These are phyloP conservation scores for Dianthus caryophyllus DNA, from an alignment of 148 eudicot species.

Conservation along the genomic window DNA sequence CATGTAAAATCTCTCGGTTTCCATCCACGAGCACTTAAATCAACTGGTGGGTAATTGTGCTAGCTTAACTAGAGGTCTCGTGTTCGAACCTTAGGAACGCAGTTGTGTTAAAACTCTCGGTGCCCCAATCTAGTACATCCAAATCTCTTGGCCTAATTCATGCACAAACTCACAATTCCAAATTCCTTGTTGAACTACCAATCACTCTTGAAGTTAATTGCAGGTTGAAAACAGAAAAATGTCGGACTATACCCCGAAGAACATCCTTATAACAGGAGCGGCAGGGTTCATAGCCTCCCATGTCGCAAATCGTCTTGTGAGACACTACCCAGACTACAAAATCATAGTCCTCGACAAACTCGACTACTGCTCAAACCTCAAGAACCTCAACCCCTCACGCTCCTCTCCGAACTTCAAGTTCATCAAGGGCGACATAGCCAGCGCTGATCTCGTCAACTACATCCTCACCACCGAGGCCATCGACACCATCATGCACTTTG, in stretches of 20 bases:
- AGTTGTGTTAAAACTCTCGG: too few relatives aligned
- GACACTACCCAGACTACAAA: conserved; percentile 41
- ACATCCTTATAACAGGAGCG: conserved; percentile 59
- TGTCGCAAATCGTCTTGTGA: conserved; percentile 48
- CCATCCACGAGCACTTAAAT: too few relatives aligned
- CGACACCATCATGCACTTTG: conserved; percentile 64
- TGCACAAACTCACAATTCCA: too few relatives aligned
- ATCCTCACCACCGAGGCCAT: conserved; percentile 40
- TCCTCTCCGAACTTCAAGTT: conserved; percentile 46
- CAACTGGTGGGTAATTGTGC: too few relatives aligned
- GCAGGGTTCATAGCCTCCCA: conserved; percentile 67
- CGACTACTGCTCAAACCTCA: conserved; percentile 48
- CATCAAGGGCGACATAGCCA: conserved; percentile 47
- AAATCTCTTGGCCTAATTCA: too few relatives aligned
- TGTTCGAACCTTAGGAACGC: too few relatives aligned
- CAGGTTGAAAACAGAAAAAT: background rate
- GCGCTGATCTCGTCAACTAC: conserved; percentile 42
- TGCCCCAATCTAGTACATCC: too few relatives aligned
- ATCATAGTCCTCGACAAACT: conserved; percentile 57
- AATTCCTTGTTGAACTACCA: too few relatives aligned
- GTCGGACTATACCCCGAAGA: conserved; percentile 33
- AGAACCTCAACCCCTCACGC: conserved; percentile 42
- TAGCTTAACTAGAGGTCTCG: too few relatives aligned
- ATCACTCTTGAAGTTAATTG: background rate
- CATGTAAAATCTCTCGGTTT: too few relatives aligned